Conservation (phyloP, 306 rosid genomes). For the Cucurbita maxima region DNA sequence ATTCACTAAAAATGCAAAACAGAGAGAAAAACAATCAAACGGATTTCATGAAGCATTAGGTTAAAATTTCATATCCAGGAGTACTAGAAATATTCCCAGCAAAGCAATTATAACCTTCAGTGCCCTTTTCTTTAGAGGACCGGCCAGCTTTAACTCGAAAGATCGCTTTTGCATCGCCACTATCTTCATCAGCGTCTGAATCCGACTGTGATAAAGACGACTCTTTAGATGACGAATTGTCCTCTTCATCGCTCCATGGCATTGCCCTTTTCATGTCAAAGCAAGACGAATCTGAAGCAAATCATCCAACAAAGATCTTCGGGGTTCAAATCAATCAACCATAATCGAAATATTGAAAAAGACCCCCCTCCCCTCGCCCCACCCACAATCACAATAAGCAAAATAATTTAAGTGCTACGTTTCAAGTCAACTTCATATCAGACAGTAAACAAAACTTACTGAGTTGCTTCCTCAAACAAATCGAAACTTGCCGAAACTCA, state of each 20-base stretch:
- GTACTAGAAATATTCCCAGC: background rate
- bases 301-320: background rate
- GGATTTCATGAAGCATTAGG: background rate
- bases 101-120: conserved; percentile 5
- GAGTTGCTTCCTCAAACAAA: background rate
- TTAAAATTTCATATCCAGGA: background rate
- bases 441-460: background rate
- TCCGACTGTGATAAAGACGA: conserved; percentile 27
- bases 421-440: background rate
- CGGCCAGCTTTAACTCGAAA: background rate
- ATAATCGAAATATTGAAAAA: background rate
- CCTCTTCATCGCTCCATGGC: conserved; percentile 61
- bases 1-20: background rate
- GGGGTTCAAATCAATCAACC: background rate
- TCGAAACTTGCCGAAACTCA: background rate
- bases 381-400: background rate
- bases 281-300: background rate
- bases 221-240: conserved; percentile 21
- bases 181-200: conserved; percentile 25
- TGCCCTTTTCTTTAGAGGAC: conserved; percentile 4
- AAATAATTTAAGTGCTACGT: background rate
- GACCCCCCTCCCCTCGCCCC: background rate
- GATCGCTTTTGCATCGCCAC: conserved; percentile 22
- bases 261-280: conserved; percentile 57
- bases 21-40: background rate